Percentiles rank a stretch among this genome's conserved stretches.
Conservation (phyloP, 73 alveolate species). For the Effrenium voratum region DNA sequence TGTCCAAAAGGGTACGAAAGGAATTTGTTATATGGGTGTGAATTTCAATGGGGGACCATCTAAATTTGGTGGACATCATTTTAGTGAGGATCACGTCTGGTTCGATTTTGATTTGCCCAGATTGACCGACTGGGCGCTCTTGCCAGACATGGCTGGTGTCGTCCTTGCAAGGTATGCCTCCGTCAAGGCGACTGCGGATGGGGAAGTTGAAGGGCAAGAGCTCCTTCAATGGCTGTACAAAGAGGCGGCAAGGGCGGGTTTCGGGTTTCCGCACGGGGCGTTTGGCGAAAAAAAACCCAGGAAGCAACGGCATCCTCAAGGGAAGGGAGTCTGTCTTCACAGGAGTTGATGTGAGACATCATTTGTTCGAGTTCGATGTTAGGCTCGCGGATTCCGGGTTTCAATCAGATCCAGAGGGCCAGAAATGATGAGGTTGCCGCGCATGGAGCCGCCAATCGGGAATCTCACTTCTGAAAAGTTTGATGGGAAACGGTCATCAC, state of each 20-base stretch:
- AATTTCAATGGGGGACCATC: neutral
- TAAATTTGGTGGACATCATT: neutral
- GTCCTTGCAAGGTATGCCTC: neutral
- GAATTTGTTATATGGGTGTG: neutral
- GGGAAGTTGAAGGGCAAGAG: constrained; percentile 20
- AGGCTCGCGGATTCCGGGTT: too few species aligned
- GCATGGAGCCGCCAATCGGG: too few species aligned
- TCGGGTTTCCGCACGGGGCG: neutral
- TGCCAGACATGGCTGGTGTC: neutral
- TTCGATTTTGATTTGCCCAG: neutral
- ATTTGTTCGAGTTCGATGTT: too few species aligned
- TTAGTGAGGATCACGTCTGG: neutral
- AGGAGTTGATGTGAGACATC: too few species aligned
- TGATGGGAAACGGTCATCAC: too few species aligned
- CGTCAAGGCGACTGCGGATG: neutral
- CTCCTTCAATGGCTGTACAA: constrained; percentile 33
- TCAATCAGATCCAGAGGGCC: too few species aligned
- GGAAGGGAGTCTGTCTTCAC: too few species aligned
- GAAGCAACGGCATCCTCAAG: constrained; percentile 3
- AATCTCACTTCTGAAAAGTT: too few species aligned
- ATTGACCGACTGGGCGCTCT: neutral
- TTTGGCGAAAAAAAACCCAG: neutral
- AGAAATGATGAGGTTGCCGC: too few species aligned
- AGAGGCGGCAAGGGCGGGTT: neutral
- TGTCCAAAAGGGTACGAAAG: neutral